phyloP scores from a whole-genome alignment of 2,329 filamentous ascomycete genomes.

The Trichoderma atrobrunneum region DNA sequence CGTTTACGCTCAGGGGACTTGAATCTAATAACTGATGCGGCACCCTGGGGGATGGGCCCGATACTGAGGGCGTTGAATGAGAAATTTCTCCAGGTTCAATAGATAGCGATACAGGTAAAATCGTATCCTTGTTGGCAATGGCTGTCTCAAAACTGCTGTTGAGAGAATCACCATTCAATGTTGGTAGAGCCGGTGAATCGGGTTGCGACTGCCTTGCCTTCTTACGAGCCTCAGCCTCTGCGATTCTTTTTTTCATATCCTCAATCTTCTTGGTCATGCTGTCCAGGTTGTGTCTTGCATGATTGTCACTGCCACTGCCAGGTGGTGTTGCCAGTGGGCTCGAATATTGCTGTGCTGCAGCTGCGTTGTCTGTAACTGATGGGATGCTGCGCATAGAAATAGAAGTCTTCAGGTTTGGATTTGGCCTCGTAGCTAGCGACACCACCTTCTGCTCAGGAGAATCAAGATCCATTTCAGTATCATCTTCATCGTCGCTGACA shows the following conservation, averaged over 20 bases:
- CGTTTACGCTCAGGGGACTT: constrained; percentile 17
- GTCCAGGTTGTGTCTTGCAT: constrained; percentile 43
- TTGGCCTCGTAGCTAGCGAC: constrained; percentile 32
- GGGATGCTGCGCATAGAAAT: constrained; percentile 45
- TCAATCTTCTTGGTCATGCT: constrained; percentile 59
- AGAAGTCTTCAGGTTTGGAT: constrained; percentile 35
- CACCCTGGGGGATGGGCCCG: constrained; percentile 8
- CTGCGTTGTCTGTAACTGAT: constrained; percentile 40
- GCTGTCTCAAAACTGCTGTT: constrained; percentile 27
- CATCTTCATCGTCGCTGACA: constrained; percentile 71
- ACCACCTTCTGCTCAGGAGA: constrained; percentile 47
- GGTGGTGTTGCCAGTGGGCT: constrained; percentile 43
- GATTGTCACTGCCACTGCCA: constrained; percentile 33
- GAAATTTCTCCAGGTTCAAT: not conserved
- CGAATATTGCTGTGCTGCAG: constrained; percentile 38
- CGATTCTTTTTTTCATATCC: constrained; percentile 57
- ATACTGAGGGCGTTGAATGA: constrained; percentile 15
- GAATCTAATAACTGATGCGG: constrained; percentile 21
- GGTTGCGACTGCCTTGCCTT: constrained; percentile 39
- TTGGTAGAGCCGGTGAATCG: constrained; percentile 31
- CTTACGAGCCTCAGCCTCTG: constrained; percentile 56
- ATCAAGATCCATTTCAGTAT: constrained; percentile 66
- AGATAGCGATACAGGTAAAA: not conserved
- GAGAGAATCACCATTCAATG: constrained; percentile 27
- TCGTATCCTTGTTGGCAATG: not conserved